phyloP scores from a whole-genome alignment of 2,329 filamentous ascomycete species.

The Raffaelea albimanens region DNA sequence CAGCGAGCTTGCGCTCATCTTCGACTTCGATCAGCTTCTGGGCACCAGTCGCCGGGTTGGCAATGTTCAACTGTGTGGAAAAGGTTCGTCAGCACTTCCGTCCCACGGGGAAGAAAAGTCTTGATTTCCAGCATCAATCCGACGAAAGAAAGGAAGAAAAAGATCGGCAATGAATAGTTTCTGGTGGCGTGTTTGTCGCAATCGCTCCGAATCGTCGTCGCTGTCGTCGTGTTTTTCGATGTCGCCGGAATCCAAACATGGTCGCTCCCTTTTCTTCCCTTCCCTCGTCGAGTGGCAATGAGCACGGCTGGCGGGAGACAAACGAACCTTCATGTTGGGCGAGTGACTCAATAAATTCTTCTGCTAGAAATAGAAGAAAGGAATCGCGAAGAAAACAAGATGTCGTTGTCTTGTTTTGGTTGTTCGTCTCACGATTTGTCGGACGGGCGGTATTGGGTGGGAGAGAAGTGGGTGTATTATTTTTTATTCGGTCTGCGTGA shows the following conservation, averaged over 20 bases:
- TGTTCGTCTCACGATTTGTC: slow-evolving; percentile 4
- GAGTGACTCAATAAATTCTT: slow-evolving; percentile 4
- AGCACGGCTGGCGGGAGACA: background rate
- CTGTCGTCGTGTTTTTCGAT: background rate
- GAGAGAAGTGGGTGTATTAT: slow-evolving; percentile 1
- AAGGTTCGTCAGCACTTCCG: slow-evolving; percentile 22
- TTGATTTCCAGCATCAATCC: background rate
- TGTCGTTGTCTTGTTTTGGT: slow-evolving; percentile 2
- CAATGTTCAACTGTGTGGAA: slow-evolving; percentile 48
- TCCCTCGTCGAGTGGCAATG: too few relatives aligned
- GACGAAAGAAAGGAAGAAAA: too few relatives aligned
- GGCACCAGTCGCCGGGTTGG: slow-evolving; percentile 97
- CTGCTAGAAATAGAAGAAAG: slow-evolving; percentile 4
- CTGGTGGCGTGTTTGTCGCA: too few relatives aligned
- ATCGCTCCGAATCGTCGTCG: too few relatives aligned
- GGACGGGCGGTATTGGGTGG: background rate
- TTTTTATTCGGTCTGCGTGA: slow-evolving; percentile 3
- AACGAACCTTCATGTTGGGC: slow-evolving; percentile 15
- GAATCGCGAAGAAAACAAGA: slow-evolving; percentile 9
- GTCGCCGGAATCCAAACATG: background rate
- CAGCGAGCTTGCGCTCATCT: slow-evolving; percentile 98
- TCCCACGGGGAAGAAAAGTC: too few relatives aligned
- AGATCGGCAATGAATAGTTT: too few relatives aligned
- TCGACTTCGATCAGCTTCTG: slow-evolving; percentile 99
- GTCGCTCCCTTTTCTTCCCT: too few relatives aligned